Base-by-base conservation (phyloP, 2,329 filamentous ascomycete species). In the Ophiocordyceps polyrhachis-furcata region DNA sequence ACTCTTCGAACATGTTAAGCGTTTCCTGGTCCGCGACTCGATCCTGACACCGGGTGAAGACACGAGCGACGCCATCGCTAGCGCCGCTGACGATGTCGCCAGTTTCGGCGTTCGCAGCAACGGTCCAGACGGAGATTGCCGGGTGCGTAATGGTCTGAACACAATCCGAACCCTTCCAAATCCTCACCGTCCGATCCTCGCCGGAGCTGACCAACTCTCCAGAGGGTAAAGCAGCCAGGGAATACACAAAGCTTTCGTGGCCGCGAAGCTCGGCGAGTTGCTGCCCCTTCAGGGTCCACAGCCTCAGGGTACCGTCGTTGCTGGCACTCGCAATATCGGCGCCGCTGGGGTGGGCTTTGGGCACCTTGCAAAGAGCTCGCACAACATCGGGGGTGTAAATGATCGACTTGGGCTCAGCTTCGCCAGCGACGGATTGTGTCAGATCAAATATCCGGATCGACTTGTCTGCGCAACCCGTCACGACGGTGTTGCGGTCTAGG, bases 101-200 rank as follows among this genome's bases (percentile, higher is more conserved):
- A 42, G 76, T 93, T 49, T 85, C 77, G 1, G 71, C 57, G 56
- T 84, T 91, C 12, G 76, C 83, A n/a, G 87, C 83, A 17, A 98
- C 86, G 14, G 77, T 72, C 91, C 91, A 98, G 5, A 98, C 88
- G 0, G 89, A 96, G 45, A 96, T 93, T 11, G 91, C 91, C 12
- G 91, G 91, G 55, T 95, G 87, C 1, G 89, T 95, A 50, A 98
- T 96, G 37, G 89, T 95, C 62, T 98, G 91, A 41, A 94, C 65
- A 58, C 89, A 96, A 46, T 87, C 72, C 14, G 68, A 74, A 41
- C 81, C 83, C 52, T 74, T 80, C 91, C 93, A 98, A 57, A 98
- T 69, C 44, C 86, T 76, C 31, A 93, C 76, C 0, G 91, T 95
- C n/a, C 91, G 76, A 62, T 98, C 91, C 62, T 98, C 91, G 17